Evolutionary conservation across 2,329 filamentous ascomycete species (phyloP), one percentile per base, ranked within the genome.

Genomic region (Aspergillus ruber): DNA sequence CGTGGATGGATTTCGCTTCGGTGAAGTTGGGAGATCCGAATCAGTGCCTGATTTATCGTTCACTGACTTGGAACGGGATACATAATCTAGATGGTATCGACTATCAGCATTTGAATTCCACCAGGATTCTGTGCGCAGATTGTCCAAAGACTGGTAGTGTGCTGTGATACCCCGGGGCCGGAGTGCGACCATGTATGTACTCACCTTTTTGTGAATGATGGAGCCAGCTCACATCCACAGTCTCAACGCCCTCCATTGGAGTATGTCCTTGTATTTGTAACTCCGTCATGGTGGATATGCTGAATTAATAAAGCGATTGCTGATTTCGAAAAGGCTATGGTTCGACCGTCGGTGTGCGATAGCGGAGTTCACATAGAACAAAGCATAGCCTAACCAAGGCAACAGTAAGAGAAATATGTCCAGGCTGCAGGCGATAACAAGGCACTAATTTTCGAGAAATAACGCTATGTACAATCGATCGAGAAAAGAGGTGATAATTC

Each of bases 211-310:
- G 82, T 58, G 85, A 82, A 64, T 87, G 86, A 70, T 93, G 86
- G 75, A 94, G 86, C 89, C 89, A 95, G 70, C 86, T 90, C 63
- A 94, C 88, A 71, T 95, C 89, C 62, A 94, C 81, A 56, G 85
- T 84, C 67, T 89, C 83, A 56, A 88, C 81, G 59, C 86, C 84
- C 71, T 91, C 88, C 88, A 91, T 91, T 52, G 57, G 25, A 3
- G 25, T 29, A 29, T 74, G 36, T 12, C 15, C 36, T 39, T 17
- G 17, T 39, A 20, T 18, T 39, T 39, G 36, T 20, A 39, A 12
- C 17, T 36, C 33, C 9, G n/a, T 36, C 33, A 36, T 36, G n/a
- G 9, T 36, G 9, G 17, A 10, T 21, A 21, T 21, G 36, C 15
- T 8, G 17, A 12, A 39, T 36, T 13, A 20, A 39, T 39, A 39